These are phyloP conservation scores for Cenchrus americanus DNA, from an alignment of 176 grass and related monocot genomes.

Conservation along the genomic window DNA sequence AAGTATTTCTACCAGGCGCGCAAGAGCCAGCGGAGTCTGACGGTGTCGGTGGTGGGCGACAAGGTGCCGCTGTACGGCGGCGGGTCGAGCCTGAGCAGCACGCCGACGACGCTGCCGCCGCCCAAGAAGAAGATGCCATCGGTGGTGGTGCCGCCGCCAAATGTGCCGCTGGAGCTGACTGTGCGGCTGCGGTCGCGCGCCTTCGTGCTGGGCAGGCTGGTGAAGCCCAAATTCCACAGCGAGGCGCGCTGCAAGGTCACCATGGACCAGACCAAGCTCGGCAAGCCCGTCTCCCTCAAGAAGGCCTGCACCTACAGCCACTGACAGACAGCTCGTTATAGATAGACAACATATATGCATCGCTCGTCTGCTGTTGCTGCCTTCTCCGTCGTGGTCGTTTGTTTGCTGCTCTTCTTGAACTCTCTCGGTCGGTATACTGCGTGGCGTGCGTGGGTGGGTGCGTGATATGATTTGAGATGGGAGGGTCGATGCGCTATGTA, in stretches of 20 bases:
- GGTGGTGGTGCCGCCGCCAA: conserved; percentile 26
- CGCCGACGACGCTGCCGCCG: conserved; percentile 47
- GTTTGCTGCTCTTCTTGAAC: not conserved
- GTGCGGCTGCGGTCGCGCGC: conserved; percentile 74
- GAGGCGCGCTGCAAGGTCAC: conserved; percentile 55
- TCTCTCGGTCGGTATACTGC: not conserved
- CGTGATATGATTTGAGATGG: not conserved
- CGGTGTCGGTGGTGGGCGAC: conserved; percentile 56
- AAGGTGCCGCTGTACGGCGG: conserved; percentile 89
- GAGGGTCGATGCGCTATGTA: conserved; percentile 17
- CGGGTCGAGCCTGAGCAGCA: conserved; percentile 67
- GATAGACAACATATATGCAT: not conserved
- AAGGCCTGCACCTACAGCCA: conserved; percentile 53
- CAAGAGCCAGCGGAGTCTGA: conserved; percentile 76
- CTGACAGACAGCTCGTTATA: not conserved
- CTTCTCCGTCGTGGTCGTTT: not conserved
- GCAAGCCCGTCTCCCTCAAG: conserved; percentile 56
- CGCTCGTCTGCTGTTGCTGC: not conserved
- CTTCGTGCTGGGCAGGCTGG: conserved; percentile 81
- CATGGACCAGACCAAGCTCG: conserved; percentile 67
- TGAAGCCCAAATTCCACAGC: conserved; percentile 84
- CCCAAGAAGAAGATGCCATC: conserved; percentile 29
- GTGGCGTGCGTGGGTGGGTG: not conserved
- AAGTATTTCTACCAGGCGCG: conserved; percentile 88
- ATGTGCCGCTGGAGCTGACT: conserved; percentile 61